phyloP scores from a whole-genome alignment of 2,329 filamentous ascomycete species.

The Sarocladium strictum region DNA sequence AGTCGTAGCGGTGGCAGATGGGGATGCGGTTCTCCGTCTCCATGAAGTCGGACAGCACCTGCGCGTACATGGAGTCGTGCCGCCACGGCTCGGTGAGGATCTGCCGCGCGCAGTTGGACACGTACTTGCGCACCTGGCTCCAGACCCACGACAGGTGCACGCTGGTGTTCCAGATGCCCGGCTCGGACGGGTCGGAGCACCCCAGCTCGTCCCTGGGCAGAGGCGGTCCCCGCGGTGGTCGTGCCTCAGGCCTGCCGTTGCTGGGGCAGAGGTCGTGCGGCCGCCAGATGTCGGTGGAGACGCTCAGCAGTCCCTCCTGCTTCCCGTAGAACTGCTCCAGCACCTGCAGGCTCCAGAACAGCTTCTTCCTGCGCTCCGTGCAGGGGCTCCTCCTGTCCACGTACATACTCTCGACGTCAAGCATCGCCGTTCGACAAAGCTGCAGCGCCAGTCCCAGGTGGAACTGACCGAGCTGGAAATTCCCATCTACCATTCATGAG shows the following conservation, averaged over 20 bases:
- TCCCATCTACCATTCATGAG: slow-evolving; percentile 33
- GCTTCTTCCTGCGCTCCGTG: slow-evolving; percentile 38
- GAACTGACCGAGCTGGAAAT: slow-evolving; percentile 42
- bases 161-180: slow-evolving; percentile 44
- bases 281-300: slow-evolving; percentile 35
- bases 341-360: slow-evolving; percentile 46
- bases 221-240: slow-evolving; percentile 32
- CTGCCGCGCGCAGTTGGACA: slow-evolving; percentile 40
- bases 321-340: slow-evolving; percentile 45
- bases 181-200: slow-evolving; percentile 30
- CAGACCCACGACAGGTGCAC: slow-evolving; percentile 46
- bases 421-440: slow-evolving; percentile 42
- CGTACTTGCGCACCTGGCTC: slow-evolving; percentile 40
- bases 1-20: slow-evolving; percentile 46
- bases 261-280: slow-evolving; percentile 23
- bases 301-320: slow-evolving; percentile 36
- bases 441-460: slow-evolving; percentile 44
- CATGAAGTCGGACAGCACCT: slow-evolving; percentile 43
- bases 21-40: slow-evolving; percentile 43
- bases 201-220: slow-evolving; percentile 39
- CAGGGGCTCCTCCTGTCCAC: slow-evolving; percentile 25
- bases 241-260: slow-evolving; percentile 19
- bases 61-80: slow-evolving; percentile 45
- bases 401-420: slow-evolving; percentile 37
- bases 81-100: slow-evolving; percentile 44